Base-by-base conservation (phyloP, 305 asterid genomes). In the Solanum hybrid region DNA sequence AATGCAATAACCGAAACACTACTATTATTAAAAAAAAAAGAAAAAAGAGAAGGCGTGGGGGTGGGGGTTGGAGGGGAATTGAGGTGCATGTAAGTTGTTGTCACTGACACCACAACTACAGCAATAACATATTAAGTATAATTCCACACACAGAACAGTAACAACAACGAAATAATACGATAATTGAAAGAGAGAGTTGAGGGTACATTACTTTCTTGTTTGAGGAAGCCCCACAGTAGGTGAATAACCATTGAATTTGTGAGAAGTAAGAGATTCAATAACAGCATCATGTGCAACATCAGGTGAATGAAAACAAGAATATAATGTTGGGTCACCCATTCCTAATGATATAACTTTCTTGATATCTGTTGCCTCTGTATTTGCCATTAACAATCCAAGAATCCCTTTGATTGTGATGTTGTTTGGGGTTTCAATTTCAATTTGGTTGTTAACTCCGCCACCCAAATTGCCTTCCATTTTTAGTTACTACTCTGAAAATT, bases 181-280 rank as follows among this genome's bases (percentile, higher is more conserved):
- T 69, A 24, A 19, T 7, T 7, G 69, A 7, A 60, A 69, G 42
- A 5, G 7, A 10, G 15, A 24, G 75, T 17, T 31, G 31, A 51
- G 29, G 14, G 34, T 45, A 40, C 4, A 36, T 71, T 92, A 95
- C 98, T 89, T 92, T 93, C 98, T 93, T 88, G 98, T 92, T 38
- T 94, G 95, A 79, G 96, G 98, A 85, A 95, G 96, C 3, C 98
- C 98, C 22, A 90, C 95, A 15, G 95, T 94, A 22, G 98, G 97
- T 26, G 98, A 85, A 90, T 95, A 95, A 13, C 98, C 98, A 89
- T 95, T 95, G 92, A 95, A 95, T 89, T 95, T 94, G 19, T 92
- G 78, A 10, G 98, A 95, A 86, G 91, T 89, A 75, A 95, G 94
- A 45, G 95, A 87, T 31, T 91, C 92, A 6, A 91, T 90, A 37